Conservation (phyloP, 2,329 filamentous ascomycete species). For the Microsporum audouinii region DNA sequence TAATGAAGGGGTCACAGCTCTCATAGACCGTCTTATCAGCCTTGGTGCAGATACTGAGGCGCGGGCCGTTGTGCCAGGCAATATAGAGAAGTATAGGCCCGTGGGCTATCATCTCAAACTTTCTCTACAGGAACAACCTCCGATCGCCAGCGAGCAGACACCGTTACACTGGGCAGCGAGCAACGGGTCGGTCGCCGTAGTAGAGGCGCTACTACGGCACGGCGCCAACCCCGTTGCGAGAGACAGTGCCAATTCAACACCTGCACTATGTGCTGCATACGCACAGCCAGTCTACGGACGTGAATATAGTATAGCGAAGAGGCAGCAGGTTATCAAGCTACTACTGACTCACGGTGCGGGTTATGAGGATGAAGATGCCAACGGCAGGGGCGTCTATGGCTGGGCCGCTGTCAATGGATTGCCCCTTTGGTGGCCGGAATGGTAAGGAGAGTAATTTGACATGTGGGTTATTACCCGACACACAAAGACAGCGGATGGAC, state of each 20-base stretch:
- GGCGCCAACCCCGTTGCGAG: neutral
- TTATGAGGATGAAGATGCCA: neutral
- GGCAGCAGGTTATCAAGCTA: neutral
- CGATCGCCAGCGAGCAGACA: neutral
- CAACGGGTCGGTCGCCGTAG: neutral
- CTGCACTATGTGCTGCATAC: slow-evolving; percentile 4
- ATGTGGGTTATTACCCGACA: no score
- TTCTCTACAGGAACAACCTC: neutral
- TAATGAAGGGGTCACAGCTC: neutral
- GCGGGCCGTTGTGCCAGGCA: neutral
- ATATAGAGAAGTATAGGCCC: neutral
- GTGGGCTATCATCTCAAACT: neutral
- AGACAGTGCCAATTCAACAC: neutral
- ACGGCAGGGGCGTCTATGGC: neutral
- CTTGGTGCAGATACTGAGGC: neutral
- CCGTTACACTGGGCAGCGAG: neutral
- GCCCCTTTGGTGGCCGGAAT: neutral
- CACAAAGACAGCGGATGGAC: no score
- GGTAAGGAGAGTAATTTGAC: neutral
- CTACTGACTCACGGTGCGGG: neutral
- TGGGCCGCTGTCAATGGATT: neutral
- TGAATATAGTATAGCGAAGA: neutral
- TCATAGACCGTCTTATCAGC: neutral
- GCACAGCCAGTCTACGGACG: neutral
- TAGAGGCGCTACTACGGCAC: neutral